Conservation (phyloP, 441 rosid species). For the Erodium texanum region DNA sequence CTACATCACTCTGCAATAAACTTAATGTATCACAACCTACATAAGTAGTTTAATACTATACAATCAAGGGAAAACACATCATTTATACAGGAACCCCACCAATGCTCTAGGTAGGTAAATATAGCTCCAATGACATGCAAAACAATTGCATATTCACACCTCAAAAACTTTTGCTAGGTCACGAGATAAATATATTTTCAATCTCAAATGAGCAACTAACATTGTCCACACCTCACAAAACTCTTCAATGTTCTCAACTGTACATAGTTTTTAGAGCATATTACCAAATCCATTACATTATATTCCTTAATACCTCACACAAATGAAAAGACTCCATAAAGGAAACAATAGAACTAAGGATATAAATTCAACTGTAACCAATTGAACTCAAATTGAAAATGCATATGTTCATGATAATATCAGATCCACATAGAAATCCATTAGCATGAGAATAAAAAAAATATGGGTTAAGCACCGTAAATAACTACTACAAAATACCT, state of each 20-base stretch:
- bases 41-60: background rate
- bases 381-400: background rate
- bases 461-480: background rate
- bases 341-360: too few species aligned
- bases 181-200: too few species aligned
- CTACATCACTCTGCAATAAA: background rate
- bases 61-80: background rate
- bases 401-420: background rate
- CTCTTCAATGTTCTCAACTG: too few species aligned
- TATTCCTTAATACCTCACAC: too few species aligned
- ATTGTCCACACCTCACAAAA: too few species aligned
- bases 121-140: background rate
- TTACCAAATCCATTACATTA: too few species aligned
- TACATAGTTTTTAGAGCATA: too few species aligned
- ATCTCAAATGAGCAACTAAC: too few species aligned
- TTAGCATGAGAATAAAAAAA: background rate
- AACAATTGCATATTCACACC: background rate
- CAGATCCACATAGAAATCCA: background rate
- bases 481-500: constrained; percentile 34
- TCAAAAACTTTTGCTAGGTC: background rate
- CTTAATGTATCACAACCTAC: background rate
- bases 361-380: too few species aligned
- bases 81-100: background rate
- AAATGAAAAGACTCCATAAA: too few species aligned
- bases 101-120: background rate